phyloP scores from a whole-genome alignment of 345 rosid species.

The Aquilaria yunnanensis region DNA sequence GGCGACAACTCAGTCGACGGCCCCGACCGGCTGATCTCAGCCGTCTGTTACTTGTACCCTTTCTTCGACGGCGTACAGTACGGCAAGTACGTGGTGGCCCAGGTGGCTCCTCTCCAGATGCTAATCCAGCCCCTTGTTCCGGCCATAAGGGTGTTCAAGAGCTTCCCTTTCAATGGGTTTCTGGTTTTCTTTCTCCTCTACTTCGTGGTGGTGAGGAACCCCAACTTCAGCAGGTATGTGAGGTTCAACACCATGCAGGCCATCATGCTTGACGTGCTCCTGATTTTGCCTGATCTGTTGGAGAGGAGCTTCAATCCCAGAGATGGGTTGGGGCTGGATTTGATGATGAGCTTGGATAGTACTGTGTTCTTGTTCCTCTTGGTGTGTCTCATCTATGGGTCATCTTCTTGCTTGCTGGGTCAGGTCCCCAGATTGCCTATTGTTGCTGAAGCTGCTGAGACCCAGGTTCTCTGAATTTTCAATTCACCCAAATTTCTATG shows the following conservation, averaged over 20 bases:
- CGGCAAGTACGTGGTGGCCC: slow-evolving; percentile 76
- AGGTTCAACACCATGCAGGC: slow-evolving; percentile 99
- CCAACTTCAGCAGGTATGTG: slow-evolving; percentile 83
- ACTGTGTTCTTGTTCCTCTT: slow-evolving; percentile 83
- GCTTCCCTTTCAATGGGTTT: slow-evolving; percentile 87
- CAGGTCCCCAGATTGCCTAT: slow-evolving; percentile 88
- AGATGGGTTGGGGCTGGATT: slow-evolving; percentile 77
- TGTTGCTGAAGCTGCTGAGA: slow-evolving; percentile 98
- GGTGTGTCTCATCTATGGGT: slow-evolving; percentile 83
- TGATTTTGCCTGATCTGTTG: slow-evolving; percentile 85
- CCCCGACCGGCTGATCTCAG: slow-evolving; percentile 85
- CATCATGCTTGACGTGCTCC: slow-evolving; percentile 76
- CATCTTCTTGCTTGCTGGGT: slow-evolving; percentile 81
- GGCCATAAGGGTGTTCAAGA: slow-evolving; percentile 69
- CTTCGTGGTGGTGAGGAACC: slow-evolving; percentile 84
- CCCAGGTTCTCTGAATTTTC: slow-evolving; percentile 68
- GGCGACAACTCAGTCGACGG: slow-evolving; percentile 55
- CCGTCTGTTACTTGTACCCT: slow-evolving; percentile 84
- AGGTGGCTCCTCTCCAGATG: slow-evolving; percentile 55
- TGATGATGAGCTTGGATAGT: slow-evolving; percentile 94
- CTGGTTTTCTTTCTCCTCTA: slow-evolving; percentile 70
- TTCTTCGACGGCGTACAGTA: slow-evolving; percentile 92
- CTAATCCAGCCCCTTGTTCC: slow-evolving; percentile 78
- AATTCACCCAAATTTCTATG: not conserved
- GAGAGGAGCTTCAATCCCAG: slow-evolving; percentile 81